phyloP scores from a whole-genome alignment of 495 filamentous ascomycete species.

The Hypomontagnella monticulosa region DNA sequence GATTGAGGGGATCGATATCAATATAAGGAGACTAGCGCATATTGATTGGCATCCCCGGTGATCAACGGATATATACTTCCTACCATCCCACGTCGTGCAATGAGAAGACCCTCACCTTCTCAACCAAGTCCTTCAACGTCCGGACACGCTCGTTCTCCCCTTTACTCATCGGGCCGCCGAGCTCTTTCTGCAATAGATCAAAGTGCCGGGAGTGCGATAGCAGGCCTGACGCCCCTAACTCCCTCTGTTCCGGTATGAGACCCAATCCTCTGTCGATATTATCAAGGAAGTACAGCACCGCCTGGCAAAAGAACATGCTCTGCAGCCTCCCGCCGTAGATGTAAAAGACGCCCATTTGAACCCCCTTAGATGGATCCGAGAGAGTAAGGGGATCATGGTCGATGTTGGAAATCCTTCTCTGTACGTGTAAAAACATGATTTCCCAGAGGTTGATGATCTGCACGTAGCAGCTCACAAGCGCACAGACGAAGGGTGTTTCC shows the following conservation, averaged over 20 bases:
- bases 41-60: too few relatives aligned
- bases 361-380: conserved; percentile 28
- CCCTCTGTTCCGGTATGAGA: conserved; percentile 25
- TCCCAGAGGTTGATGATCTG: conserved; percentile 33
- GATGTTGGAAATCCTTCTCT: conserved; percentile 1
- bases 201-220: conserved; percentile 25
- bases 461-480: conserved; percentile 35
- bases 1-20: too few relatives aligned
- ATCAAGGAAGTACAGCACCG: conserved; percentile 33
- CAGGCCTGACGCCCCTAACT: conserved; percentile 7
- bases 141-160: conserved; percentile 14
- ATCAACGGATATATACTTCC: background rate
- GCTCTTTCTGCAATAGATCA: conserved; percentile 24
- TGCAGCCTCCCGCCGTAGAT: conserved; percentile 32
- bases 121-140: conserved; percentile 20
- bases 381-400: conserved; percentile 13
- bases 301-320: conserved; percentile 38
- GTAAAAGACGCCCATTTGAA: conserved; percentile 36
- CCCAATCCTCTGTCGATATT: conserved; percentile 36
- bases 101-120: conserved; percentile 17
- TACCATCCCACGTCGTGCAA: conserved; percentile 26
- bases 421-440: conserved; percentile 31
- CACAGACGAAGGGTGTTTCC: conserved; percentile 19
- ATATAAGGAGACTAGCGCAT: too few relatives aligned
- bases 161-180: conserved; percentile 2